These are phyloP conservation scores for Rhododendron griersonianum DNA, from an alignment of 148 eudicot species.

Conservation along the genomic window DNA sequence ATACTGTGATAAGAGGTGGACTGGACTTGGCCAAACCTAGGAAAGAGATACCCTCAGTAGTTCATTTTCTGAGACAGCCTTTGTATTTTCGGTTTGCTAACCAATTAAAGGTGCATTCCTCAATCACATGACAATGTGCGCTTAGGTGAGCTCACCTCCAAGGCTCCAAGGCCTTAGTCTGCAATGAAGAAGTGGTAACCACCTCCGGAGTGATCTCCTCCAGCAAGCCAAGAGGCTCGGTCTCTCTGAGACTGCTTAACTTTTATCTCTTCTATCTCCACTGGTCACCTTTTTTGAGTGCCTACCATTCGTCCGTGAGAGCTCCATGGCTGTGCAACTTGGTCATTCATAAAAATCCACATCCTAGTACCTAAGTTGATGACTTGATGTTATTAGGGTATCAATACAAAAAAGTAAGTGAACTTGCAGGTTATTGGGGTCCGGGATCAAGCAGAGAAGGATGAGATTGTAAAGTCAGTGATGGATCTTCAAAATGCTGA, in stretches of 20 bases:
- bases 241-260: not conserved
- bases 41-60: not conserved
- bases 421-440: conserved; percentile 79
- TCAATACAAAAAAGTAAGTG: not conserved
- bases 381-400: not conserved
- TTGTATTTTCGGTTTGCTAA: not conserved
- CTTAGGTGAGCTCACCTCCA: not conserved
- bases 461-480: conserved; percentile 89
- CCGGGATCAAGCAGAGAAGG: conserved; percentile 84
- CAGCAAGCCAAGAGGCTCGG: not conserved
- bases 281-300: not conserved
- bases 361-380: not conserved
- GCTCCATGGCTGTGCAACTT: not conserved
- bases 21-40: not conserved
- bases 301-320: not conserved
- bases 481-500: conserved; percentile 81
- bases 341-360: not conserved
- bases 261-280: not conserved
- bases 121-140: not conserved
- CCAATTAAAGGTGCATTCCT: not conserved
- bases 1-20: not conserved
- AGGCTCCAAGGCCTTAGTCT: not conserved
- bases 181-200: not conserved
- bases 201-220: not conserved
- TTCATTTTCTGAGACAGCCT: not conserved